phyloP scores from a whole-genome alignment of 2,329 filamentous ascomycete species.

The Xylariaceae sp. region DNA sequence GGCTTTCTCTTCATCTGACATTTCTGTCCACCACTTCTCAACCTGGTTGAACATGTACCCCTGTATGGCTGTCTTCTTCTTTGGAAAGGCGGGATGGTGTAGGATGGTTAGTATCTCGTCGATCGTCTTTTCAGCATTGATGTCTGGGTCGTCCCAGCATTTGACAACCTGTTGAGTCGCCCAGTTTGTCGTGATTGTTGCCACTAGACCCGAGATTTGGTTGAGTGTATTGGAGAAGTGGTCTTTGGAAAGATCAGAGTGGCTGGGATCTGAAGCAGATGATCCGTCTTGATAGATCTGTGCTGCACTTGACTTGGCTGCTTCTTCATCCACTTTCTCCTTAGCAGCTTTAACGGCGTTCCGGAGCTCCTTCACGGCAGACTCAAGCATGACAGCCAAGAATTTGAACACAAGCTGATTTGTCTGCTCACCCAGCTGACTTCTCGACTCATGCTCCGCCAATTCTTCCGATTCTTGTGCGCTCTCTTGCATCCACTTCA shows the following conservation, averaged over 20 bases:
- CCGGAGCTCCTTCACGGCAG: constrained; percentile 30
- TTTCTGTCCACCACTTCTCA: constrained; percentile 50
- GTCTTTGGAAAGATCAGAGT: constrained; percentile 58
- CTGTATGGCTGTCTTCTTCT: constrained; percentile 54
- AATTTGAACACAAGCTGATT: constrained; percentile 31
- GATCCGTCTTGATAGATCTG: constrained; percentile 26
- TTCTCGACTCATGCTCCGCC: constrained; percentile 19
- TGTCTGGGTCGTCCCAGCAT: constrained; percentile 65
- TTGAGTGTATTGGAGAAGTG: constrained; percentile 60
- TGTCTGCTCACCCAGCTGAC: constrained; percentile 29
- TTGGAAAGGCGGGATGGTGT: constrained; percentile 62
- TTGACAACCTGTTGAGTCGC: constrained; percentile 65
- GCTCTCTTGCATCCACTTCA: constrained; percentile 30
- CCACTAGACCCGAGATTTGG: constrained; percentile 53
- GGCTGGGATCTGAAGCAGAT: constrained; percentile 53
- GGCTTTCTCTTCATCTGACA: constrained; percentile 18
- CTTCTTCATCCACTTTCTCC: constrained; percentile 30
- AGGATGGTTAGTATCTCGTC: constrained; percentile 62
- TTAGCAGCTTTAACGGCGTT: constrained; percentile 32
- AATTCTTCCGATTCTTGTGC: constrained; percentile 26
- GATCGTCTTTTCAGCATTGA: constrained; percentile 61
- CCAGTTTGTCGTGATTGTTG: constrained; percentile 61
- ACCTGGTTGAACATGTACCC: constrained; percentile 65
- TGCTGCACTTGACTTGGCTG: constrained; percentile 27
- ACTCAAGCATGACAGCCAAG: constrained; percentile 30